Base-by-base conservation (phyloP, 345 rosid species). In the Aquilaria malaccensis region DNA sequence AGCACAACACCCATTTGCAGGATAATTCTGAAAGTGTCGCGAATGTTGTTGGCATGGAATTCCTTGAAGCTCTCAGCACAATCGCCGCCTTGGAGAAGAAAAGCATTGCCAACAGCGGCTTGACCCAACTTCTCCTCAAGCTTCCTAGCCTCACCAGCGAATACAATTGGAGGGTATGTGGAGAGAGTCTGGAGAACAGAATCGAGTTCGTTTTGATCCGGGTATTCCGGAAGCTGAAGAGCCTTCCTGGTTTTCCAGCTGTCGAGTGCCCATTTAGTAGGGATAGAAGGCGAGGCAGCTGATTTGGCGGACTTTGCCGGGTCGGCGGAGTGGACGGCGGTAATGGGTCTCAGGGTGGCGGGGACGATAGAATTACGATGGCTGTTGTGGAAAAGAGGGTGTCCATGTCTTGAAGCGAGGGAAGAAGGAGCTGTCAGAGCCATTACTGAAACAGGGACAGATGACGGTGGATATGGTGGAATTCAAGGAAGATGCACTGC, bases 91-190 rank as follows among this genome's bases (percentile, higher is more conserved):
- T 70, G 75, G 33, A 77, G 73, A 68, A 77, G 58, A 67, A 77
- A 77, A n/a, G 78, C 78, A 29, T 70, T 43, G 0, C 81, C 81
- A 2, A 51, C 49, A 33, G 81, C 81, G 13, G 81, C 81, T 50
- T 63, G 67, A 6, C 72, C 80, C 6, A 76, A 72, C 65, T 62
- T 73, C 70, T 76, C 74, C 56, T 81, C 89, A 0, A 84, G 82
- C 67, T 59, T 67, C 59, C 84, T 76, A 11, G 89, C 86, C 67
- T 84, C 89, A 9, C 89, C 89, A 10, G 89, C 89, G 68, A 84
- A 84, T 6, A 84, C 89, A 59, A 84, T 72, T 52, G 89, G 84
- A 14, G 89, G 89, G 57, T 77, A 84, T 4, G 83, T 67, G 14
- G 78, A 80, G 51, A 84, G 79, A 37, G 80, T 79, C 14, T 71